Percentiles rank a stretch among this genome's conserved stretches.
These are phyloP conservation scores for Phellopilus nigrolimitatus DNA, from an alignment of 1,284 basidiomycete species.

Conservation along the genomic window DNA sequence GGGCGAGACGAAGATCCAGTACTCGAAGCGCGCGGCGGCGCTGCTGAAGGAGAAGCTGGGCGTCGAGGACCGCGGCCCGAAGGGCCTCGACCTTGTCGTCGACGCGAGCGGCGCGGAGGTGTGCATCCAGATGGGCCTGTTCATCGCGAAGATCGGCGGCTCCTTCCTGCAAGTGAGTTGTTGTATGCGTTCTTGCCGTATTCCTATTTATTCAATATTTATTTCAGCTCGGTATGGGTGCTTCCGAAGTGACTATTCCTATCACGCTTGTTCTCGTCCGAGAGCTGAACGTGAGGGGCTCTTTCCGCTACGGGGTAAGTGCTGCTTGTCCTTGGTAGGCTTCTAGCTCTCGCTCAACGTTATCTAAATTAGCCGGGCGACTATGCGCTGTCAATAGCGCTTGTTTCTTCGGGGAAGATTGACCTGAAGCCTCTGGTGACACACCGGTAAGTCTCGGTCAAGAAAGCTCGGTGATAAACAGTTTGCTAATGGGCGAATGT, in stretches of 20 bases:
- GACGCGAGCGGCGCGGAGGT: conserved; percentile 89
- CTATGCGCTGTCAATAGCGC: conserved; percentile 80
- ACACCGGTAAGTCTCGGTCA: conserved; percentile 55
- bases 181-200: conserved; percentile 4
- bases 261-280: conserved; percentile 61
- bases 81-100: conserved; percentile 65
- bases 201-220: background rate
- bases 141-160: conserved; percentile 68
- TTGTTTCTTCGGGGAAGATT: conserved; percentile 76
- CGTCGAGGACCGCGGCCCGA: conserved; percentile 54
- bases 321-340: conserved; percentile 7
- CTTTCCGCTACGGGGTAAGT: conserved; percentile 82
- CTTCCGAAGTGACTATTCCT: conserved; percentile 57
- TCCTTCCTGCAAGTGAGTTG: conserved; percentile 60
- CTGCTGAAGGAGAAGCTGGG: conserved; percentile 53
- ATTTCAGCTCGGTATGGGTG: conserved; percentile 70
- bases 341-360: background rate
- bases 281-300: conserved; percentile 79
- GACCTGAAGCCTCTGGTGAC: conserved; percentile 88
- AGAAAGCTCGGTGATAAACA: background rate
- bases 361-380: conserved; percentile 64
- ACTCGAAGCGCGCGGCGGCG: conserved; percentile 64
- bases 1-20: conserved; percentile 64
- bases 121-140: conserved; percentile 80
- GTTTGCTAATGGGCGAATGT: conserved; percentile 27